These are phyloP conservation scores for Aspergillus japonicus DNA, from an alignment of 2,329 filamentous ascomycete genomes.

Conservation along the genomic window DNA sequence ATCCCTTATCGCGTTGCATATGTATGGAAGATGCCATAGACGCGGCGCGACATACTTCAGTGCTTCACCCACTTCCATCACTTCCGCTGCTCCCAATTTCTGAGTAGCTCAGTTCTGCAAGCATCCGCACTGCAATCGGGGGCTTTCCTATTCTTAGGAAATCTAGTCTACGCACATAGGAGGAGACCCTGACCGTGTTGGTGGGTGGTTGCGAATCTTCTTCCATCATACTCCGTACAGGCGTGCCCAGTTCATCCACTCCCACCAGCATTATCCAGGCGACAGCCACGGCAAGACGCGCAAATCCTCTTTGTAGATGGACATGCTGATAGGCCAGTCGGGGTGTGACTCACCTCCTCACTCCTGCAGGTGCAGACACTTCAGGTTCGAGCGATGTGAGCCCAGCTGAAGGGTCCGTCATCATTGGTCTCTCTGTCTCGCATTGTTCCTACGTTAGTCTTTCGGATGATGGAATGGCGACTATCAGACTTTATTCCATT, in stretches of 20 bases:
- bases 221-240: not conserved
- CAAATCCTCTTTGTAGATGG: not conserved
- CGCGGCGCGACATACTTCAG: not conserved
- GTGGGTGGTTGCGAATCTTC: not conserved
- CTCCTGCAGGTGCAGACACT: not conserved
- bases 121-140: not conserved
- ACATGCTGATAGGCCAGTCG: not conserved
- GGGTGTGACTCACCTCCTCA: not conserved
- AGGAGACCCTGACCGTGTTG: not conserved
- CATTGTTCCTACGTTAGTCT: not conserved
- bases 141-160: not conserved
- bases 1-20: slow-evolving; percentile 2
- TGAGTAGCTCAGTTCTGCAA: not conserved
- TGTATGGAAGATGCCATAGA: not conserved
- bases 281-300: not conserved
- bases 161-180: not conserved
- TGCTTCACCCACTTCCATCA: not conserved
- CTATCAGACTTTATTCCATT: not conserved
- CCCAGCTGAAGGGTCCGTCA: not conserved
- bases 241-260: not conserved
- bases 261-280: not conserved
- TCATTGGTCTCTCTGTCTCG: not conserved
- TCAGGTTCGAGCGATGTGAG: not conserved
- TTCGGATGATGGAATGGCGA: not conserved
- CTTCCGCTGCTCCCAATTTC: not conserved